These are phyloP conservation scores for Platanthera zijinensis DNA, from an alignment of 106 monocot genomes.

Conservation along the genomic window DNA sequence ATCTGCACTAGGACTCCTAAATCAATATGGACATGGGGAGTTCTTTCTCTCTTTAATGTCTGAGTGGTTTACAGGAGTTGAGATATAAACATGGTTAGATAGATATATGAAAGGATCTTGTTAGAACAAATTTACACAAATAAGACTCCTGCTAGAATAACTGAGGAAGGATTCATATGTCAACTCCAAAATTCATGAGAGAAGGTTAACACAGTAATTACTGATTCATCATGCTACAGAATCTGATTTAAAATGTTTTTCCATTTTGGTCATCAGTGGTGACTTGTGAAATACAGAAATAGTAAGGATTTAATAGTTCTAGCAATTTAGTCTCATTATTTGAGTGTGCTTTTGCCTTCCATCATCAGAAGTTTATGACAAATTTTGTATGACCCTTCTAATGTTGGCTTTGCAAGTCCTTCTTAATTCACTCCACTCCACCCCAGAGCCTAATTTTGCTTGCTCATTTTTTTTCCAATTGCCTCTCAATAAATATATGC, in stretches of 20 bases:
- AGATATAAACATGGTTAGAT: too few relatives aligned
- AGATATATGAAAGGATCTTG: background rate
- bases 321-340: background rate
- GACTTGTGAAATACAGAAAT: background rate
- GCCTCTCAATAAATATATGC: background rate
- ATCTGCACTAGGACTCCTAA: background rate
- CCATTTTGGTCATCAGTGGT: background rate
- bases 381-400: background rate
- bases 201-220: background rate
- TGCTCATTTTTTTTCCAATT: background rate
- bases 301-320: background rate
- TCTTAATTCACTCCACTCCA: background rate
- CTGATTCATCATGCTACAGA: background rate
- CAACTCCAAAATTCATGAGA: background rate
- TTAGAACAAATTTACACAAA: background rate
- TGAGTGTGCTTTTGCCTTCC: background rate
- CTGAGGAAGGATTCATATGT: background rate
- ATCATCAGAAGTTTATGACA: background rate
- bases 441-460: background rate
- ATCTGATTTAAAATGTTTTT: background rate
- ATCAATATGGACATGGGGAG: background rate
- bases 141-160: background rate
- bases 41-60: background rate
- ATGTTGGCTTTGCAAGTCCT: background rate
- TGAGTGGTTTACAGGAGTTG: background rate